phyloP scores from a whole-genome alignment of 805 yeast species.

The Schizosaccharomyces osmophilus region DNA sequence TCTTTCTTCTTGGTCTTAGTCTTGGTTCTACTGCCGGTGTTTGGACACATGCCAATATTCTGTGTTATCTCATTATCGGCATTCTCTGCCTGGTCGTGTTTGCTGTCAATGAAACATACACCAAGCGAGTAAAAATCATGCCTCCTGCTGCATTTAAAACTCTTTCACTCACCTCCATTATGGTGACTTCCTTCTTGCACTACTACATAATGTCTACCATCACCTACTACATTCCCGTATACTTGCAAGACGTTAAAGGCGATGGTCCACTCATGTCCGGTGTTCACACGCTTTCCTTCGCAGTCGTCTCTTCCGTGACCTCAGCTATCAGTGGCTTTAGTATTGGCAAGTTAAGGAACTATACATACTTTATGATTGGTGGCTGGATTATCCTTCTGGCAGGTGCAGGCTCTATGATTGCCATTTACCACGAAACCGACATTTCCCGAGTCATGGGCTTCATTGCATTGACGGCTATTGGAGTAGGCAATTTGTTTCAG shows the following conservation, averaged over 20 bases:
- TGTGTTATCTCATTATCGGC: slow-evolving; percentile 10
- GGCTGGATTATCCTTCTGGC: slow-evolving; percentile 23
- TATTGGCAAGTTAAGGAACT: slow-evolving; percentile 22
- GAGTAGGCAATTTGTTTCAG: slow-evolving; percentile 28
- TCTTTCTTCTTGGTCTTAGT: slow-evolving; percentile 29
- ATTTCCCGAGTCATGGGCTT: slow-evolving; percentile 18
- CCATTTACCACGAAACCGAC: slow-evolving; percentile 14
- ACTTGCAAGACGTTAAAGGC: slow-evolving; percentile 24
- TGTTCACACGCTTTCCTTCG: slow-evolving; percentile 21
- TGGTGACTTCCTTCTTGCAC: not conserved
- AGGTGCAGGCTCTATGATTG: slow-evolving; percentile 18
- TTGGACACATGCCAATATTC: slow-evolving; percentile 28
- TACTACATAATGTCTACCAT: not conserved
- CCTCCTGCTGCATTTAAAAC: not conserved
- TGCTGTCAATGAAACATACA: not conserved
- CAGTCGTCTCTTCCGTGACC: slow-evolving; percentile 19
- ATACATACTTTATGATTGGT: slow-evolving; percentile 17
- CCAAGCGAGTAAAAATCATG: not conserved
- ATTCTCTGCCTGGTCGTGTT: not conserved
- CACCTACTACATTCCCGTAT: slow-evolving; percentile 24
- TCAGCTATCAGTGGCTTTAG: slow-evolving; percentile 24
- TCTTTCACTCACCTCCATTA: not conserved
- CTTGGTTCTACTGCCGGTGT: slow-evolving; percentile 36
- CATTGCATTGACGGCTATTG: slow-evolving; percentile 18
- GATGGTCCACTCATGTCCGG: slow-evolving; percentile 19